Evolutionary conservation across 2,329 filamentous ascomycete species (phyloP), one percentile per base, ranked within the genome.

Genomic region (Fusarium brevicatenulatum): DNA sequence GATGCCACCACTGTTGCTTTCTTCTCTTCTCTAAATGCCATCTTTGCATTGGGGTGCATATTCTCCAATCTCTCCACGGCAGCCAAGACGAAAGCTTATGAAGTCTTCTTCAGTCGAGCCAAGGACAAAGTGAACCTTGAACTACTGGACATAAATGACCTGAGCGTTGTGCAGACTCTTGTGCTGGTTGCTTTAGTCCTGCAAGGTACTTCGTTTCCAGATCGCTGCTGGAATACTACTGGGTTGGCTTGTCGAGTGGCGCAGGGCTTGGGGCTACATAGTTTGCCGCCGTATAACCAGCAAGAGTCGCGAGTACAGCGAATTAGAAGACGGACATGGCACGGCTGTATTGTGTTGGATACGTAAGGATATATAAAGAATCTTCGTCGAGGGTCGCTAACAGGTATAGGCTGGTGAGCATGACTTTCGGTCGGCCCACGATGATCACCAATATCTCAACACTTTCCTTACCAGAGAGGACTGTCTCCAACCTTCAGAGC

Each of bases 31-130:
- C 7, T 58, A 0, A 58, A 58, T 9, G 55, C 55, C 32, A 58
- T 58, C 2, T 58, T 58, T 10, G 55, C 55, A 0, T 11, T 58
- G 0, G 55, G 55, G 0, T 58, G 55, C 10, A 58, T 49, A 0
- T 58, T 46, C 32, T 58, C 55, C 5, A 46, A 58, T 0, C 55
- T 58, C 6, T 58, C 42, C 2, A 39, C 25, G 2, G 19, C 42
- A 4, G 55, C 32, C 18, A 58, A 47, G 32, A 47, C 40, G 0
- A 49, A 34, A 7, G 42, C 55, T 30, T 58, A 58, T 0, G 55
- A 58, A 16, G 55, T 58, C 15, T 58, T 58, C 21, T 58, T 58
- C 5, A 58, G 55, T 3, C 55, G 55, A 15, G 30, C 40, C 23
- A 58, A 49, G 30, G 40, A 58, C 4, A 58, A 58, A 10, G 42